Percentiles rank a stretch among this genome's conserved stretches.
phyloP scores from a whole-genome alignment of 78 protist genomes.

The Thecamonas trahens region DNA sequence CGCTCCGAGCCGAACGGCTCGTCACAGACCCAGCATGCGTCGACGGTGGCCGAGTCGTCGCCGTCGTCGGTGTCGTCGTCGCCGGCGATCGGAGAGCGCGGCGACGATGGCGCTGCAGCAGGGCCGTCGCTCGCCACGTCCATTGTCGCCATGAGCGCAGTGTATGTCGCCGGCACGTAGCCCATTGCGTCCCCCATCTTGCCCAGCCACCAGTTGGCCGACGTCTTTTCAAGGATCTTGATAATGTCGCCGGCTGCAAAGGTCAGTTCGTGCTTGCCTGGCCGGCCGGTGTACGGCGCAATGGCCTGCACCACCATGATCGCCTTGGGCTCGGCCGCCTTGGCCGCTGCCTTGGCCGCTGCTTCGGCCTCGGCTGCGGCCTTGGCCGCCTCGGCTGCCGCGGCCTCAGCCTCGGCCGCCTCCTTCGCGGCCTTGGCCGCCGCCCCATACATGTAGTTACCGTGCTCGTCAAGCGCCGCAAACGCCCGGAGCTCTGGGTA shows the following conservation, averaged over 20 bases:
- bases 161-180: neutral
- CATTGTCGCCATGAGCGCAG: neutral
- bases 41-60: too few species aligned
- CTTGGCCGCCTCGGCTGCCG: constrained; percentile 6
- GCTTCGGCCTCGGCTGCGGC: neutral
- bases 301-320: too few species aligned
- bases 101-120: too few species aligned
- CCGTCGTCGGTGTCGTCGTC: too few species aligned
- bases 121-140: too few species aligned
- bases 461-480: neutral
- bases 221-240: constrained; percentile 12
- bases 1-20: too few species aligned
- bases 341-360: too few species aligned
- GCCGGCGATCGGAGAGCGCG: too few species aligned
- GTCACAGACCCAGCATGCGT: too few species aligned
- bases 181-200: neutral
- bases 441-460: neutral
- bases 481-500: neutral
- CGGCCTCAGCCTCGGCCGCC: too few species aligned
- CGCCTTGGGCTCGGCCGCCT: too few species aligned
- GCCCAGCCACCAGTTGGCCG: constrained; percentile 42
- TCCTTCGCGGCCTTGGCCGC: neutral
- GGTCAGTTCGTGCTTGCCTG: constrained; percentile 22
- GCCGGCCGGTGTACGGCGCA: too few species aligned
- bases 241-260: constrained; percentile 12